These are phyloP conservation scores for Persicaria maculosa DNA, from an alignment of 148 eudicot genomes.

Conservation along the genomic window DNA sequence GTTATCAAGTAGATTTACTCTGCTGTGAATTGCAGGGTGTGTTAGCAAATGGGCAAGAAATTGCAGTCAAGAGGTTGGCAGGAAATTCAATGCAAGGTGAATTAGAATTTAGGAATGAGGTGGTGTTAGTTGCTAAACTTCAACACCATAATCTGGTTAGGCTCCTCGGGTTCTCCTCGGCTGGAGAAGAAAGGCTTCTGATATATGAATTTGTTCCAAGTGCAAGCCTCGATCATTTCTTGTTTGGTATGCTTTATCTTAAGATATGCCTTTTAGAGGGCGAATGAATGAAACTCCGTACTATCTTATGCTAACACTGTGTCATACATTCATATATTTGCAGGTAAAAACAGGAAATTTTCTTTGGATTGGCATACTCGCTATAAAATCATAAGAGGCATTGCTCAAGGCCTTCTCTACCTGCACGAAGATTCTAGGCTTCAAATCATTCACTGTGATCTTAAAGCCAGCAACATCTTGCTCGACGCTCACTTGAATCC, in stretches of 20 bases:
- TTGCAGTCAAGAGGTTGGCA: slow-evolving; percentile 45
- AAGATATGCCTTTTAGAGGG: background rate
- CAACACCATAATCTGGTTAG: slow-evolving; percentile 39
- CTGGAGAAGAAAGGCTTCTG: slow-evolving; percentile 21
- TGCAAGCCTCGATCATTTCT: slow-evolving; percentile 4
- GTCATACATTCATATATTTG: slow-evolving; percentile 1
- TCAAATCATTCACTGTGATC: slow-evolving; percentile 24
- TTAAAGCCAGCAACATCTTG: slow-evolving; percentile 30
- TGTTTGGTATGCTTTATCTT: slow-evolving; percentile 11
- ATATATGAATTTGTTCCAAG: slow-evolving; percentile 20
- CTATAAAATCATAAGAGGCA: slow-evolving; percentile 22
- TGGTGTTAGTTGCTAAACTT: slow-evolving; percentile 32
- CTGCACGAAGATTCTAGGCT: slow-evolving; percentile 28
- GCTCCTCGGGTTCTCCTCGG: slow-evolving; percentile 24
- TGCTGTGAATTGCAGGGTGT: slow-evolving; percentile 25
- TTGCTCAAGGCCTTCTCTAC: slow-evolving; percentile 24
- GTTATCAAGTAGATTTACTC: background rate
- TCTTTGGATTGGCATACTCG: slow-evolving; percentile 24
- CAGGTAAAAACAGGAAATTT: slow-evolving; percentile 7
- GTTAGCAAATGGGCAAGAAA: slow-evolving; percentile 25
- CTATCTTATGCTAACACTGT: background rate
- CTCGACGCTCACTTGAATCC: slow-evolving; percentile 27
- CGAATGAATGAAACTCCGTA: background rate
- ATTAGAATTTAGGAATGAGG: slow-evolving; percentile 37
- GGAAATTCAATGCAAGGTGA: slow-evolving; percentile 31